Conservation (phyloP, 2,329 filamentous ascomycete genomes). For the Monosporascus sp. region DNA sequence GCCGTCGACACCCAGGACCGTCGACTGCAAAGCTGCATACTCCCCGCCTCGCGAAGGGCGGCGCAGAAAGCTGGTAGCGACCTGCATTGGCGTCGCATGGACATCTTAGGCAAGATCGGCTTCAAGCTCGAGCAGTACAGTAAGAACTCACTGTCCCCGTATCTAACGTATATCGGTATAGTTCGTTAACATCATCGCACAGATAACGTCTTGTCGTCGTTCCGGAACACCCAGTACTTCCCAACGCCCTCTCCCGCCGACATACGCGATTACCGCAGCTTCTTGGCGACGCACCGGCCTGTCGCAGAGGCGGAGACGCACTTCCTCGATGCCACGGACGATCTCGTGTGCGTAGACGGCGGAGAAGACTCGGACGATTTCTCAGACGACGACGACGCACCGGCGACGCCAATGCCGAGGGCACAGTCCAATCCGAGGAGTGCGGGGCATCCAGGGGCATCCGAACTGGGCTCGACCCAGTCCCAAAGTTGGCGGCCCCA, state of each 20-base stretch:
- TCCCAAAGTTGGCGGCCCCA: not conserved
- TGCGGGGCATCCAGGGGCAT: not conserved
- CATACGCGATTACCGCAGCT: slow-evolving; percentile 44
- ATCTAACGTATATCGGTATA: not conserved
- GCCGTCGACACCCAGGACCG: slow-evolving; percentile 45
- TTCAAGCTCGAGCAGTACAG: slow-evolving; percentile 65
- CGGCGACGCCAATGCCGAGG: slow-evolving; percentile 13
- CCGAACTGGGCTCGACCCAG: no score
- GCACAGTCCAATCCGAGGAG: slow-evolving; percentile 6
- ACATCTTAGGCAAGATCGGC: slow-evolving; percentile 57
- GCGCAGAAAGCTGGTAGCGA: slow-evolving; percentile 51
- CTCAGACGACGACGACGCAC: slow-evolving; percentile 12
- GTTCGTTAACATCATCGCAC: slow-evolving; percentile 9
- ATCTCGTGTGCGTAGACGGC: slow-evolving; percentile 44
- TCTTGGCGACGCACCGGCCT: slow-evolving; percentile 48
- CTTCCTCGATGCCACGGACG: slow-evolving; percentile 52
- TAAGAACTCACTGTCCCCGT: slow-evolving; percentile 31
- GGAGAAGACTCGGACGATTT: slow-evolving; percentile 14
- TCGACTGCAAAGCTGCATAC: slow-evolving; percentile 35
- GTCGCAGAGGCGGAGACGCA: slow-evolving; percentile 55
- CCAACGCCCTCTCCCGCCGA: slow-evolving; percentile 45
- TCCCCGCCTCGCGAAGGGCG: slow-evolving; percentile 55
- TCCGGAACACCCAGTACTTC: slow-evolving; percentile 46
- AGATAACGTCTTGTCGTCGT: slow-evolving; percentile 58
- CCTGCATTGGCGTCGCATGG: slow-evolving; percentile 54